Percentiles rank a stretch among this genome's conserved stretches.
Conservation (phyloP, 192 early-diverging fungal genomes). For the Spizellomyces punctatus region DNA sequence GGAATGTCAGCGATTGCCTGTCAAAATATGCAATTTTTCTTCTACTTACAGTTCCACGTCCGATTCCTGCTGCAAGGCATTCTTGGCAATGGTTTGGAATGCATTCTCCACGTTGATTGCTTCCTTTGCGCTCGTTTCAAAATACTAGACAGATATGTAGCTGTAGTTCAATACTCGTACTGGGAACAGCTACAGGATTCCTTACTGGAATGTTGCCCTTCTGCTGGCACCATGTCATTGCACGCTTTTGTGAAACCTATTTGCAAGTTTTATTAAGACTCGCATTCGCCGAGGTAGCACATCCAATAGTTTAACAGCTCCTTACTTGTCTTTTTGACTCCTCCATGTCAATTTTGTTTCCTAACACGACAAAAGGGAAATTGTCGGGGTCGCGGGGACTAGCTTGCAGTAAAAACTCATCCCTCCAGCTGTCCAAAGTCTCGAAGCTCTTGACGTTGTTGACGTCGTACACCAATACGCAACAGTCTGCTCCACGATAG, state of each 20-base stretch:
- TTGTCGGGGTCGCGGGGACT: conserved; percentile 92
- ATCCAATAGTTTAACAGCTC: no score
- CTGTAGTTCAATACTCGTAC: neutral
- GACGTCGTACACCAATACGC: conserved; percentile 96
- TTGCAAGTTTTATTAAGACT: conserved; percentile 21
- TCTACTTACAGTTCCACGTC: conserved; percentile 84
- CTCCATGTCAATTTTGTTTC: conserved; percentile 99
- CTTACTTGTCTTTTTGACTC: conserved; percentile 86
- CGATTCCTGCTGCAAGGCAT: conserved; percentile 91
- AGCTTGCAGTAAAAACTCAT: conserved; percentile 98
- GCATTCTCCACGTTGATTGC: conserved; percentile 98
- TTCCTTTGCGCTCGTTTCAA: conserved; percentile 98
- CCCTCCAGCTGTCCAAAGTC: conserved; percentile 94
- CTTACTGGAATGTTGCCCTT: conserved; percentile 88
- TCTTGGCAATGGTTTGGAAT: conserved; percentile 94
- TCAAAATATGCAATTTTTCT: neutral
- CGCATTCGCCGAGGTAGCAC: no score
- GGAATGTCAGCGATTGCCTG: neutral
- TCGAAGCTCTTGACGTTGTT: conserved; percentile 94
- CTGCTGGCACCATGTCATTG: conserved; percentile 93
- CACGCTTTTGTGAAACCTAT: conserved; percentile 93
- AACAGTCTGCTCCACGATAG: conserved; percentile 99
- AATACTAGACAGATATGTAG: conserved; percentile 62
- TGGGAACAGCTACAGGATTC: conserved; percentile 7
- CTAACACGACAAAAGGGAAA: conserved; percentile 99